Evolutionary conservation across 2,329 filamentous ascomycete species (phyloP).

Genomic region (Claviceps maximensis): DNA sequence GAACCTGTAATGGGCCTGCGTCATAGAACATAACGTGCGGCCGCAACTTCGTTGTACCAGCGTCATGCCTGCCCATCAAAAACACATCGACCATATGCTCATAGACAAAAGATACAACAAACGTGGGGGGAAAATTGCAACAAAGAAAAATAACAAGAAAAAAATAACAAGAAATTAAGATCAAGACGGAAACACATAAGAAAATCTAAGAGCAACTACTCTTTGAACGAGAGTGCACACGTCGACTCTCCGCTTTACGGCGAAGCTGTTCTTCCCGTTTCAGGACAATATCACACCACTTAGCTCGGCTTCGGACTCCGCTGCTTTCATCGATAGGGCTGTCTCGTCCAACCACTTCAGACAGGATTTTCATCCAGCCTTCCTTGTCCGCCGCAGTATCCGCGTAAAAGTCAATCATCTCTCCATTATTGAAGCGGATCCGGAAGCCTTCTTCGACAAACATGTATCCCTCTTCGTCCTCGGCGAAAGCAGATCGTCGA

Average conservation of each 20-base stretch:
- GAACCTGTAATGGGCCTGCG: constrained; percentile 1
- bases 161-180: background rate
- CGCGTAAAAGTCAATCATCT: constrained; percentile 97
- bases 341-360: constrained; percentile 51
- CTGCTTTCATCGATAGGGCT: constrained; percentile 30
- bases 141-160: background rate
- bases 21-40: background rate
- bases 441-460: constrained; percentile 99
- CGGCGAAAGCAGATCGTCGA: constrained; percentile 87
- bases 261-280: constrained; percentile 49
- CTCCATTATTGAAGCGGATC: constrained; percentile 94
- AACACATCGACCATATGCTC: background rate
- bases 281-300: constrained; percentile 56
- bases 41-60: constrained; percentile 1
- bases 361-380: constrained; percentile 82
- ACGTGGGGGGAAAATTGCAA: too few species aligned
- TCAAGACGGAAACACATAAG: background rate
- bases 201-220: constrained; percentile 31
- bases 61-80: background rate
- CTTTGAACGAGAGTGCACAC: constrained; percentile 44
- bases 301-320: constrained; percentile 33
- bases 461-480: constrained; percentile 98
- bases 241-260: constrained; percentile 37
- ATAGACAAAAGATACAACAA: too few species aligned
- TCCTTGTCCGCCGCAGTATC: constrained; percentile 81